phyloP scores from a whole-genome alignment of 306 rosid species.

The Cucurbita pepo region DNA sequence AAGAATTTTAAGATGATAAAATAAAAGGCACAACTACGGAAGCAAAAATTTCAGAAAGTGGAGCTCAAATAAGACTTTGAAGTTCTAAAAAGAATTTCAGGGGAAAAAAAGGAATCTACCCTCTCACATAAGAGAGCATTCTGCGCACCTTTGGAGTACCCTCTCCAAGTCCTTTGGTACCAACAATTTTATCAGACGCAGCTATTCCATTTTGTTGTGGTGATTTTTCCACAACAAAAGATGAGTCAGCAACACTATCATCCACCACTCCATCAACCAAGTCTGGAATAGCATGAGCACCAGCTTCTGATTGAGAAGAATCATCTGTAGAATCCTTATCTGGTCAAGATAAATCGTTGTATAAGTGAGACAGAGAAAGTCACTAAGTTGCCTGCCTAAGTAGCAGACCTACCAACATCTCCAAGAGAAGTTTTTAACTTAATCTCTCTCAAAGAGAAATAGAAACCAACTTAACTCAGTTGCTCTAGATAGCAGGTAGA shows the following conservation, averaged over 20 bases:
- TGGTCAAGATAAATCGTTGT: constrained; percentile 8
- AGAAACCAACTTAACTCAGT: background rate
- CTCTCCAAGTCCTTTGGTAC: constrained; percentile 63
- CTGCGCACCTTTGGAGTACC: constrained; percentile 75
- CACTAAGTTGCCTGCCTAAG: background rate
- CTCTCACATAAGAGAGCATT: background rate
- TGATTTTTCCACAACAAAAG: constrained; percentile 55
- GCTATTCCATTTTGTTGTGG: constrained; percentile 40
- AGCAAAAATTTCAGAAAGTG: background rate
- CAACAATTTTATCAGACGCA: constrained; percentile 25
- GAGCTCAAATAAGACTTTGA: background rate
- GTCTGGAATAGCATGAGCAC: constrained; percentile 22
- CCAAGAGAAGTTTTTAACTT: background rate
- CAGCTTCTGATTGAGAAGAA: constrained; percentile 17
- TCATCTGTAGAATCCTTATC: constrained; percentile 22
- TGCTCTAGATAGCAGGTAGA: background rate
- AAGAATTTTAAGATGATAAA: background rate
- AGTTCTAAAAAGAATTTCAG: background rate
- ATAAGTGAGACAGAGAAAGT: background rate
- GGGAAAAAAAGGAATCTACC: background rate
- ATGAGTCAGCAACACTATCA: constrained; percentile 24
- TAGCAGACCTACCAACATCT: background rate
- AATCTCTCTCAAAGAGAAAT: background rate
- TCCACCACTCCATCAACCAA: constrained; percentile 23
- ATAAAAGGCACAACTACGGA: background rate